phyloP scores from a whole-genome alignment of 805 yeast genomes.

The Lipomyces mesembrius region DNA sequence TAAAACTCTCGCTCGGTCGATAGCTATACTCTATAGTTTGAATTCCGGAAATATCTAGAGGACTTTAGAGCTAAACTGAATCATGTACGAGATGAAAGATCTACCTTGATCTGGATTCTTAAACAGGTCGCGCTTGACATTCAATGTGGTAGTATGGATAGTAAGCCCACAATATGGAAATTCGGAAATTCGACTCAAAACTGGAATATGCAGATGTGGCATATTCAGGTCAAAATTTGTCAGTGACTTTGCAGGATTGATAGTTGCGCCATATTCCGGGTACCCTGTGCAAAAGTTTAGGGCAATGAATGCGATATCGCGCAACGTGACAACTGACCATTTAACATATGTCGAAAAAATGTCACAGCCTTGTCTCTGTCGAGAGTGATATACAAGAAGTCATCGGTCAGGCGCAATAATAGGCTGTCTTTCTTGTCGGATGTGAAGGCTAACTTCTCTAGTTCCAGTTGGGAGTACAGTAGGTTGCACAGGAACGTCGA shows the following conservation, averaged over 20 bases:
- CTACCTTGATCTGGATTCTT: constrained; percentile 11
- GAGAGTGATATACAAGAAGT: constrained; percentile 72
- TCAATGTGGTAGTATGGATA: constrained; percentile 22
- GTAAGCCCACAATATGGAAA: constrained; percentile 35
- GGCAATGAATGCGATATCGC: not conserved
- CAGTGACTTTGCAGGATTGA: constrained; percentile 51
- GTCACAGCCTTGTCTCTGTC: constrained; percentile 44
- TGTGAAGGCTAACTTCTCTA: constrained; percentile 43
- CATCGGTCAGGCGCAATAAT: constrained; percentile 78
- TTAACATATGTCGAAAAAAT: constrained; percentile 43
- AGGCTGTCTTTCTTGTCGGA: constrained; percentile 43
- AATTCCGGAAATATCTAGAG: constrained; percentile 13
- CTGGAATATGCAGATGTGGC: constrained; percentile 9
- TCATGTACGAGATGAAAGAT: not conserved
- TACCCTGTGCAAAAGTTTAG: constrained; percentile 44
- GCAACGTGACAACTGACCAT: constrained; percentile 14
- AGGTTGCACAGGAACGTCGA: constrained; percentile 78
- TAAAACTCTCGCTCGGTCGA: constrained; percentile 11
- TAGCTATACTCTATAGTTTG: constrained; percentile 21
- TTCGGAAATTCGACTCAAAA: constrained; percentile 11
- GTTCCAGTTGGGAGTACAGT: constrained; percentile 65
- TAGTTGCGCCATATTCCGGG: constrained; percentile 50
- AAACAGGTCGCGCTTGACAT: constrained; percentile 25
- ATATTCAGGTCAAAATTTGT: constrained; percentile 39
- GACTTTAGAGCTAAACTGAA: not conserved